Evolutionary conservation across 305 asterid genomes (phyloP).

Genomic region (Caryopteris hybrid): DNA sequence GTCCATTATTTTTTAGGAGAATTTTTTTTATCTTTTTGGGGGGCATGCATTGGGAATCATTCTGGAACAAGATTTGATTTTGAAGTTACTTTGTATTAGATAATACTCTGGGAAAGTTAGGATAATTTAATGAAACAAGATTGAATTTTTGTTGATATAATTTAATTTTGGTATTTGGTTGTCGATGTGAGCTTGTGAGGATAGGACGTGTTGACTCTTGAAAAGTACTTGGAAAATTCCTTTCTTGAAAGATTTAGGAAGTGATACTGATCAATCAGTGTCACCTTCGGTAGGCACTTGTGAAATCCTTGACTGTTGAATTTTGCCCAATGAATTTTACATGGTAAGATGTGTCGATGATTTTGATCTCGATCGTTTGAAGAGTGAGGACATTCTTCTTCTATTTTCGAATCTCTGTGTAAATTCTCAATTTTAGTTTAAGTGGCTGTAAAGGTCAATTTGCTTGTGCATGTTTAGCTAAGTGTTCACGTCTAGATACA

Average conservation of each 20-base stretch:
- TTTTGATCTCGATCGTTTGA: too few species aligned
- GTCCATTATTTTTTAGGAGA: not conserved
- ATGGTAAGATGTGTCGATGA: too few species aligned
- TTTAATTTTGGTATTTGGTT: conserved; percentile 1
- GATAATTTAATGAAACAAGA: conserved; percentile 6
- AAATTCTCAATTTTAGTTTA: not conserved
- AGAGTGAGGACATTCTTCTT: not conserved
- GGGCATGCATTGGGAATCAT: too few species aligned
- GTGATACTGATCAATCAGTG: conserved; percentile 2
- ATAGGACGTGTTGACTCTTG: conserved; percentile 5
- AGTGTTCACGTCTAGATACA: not conserved
- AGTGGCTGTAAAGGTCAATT: not conserved
- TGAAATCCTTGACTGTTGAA: too few species aligned
- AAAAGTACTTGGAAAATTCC: not conserved
- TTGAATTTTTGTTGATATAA: not conserved
- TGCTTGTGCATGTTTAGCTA: not conserved
- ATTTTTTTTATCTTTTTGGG: not conserved
- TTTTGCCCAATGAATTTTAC: too few species aligned
- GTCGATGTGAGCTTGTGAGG: conserved; percentile 15
- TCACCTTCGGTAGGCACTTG: not conserved
- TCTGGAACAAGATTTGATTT: too few species aligned
- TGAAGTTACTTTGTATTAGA: too few species aligned
- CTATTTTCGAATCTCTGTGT: not conserved
- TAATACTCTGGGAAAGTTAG: not conserved
- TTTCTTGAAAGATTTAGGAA: conserved; percentile 2